These are phyloP conservation scores for Tetraselmis chui DNA, from an alignment of 139 green algal species.

Conservation along the genomic window DNA sequence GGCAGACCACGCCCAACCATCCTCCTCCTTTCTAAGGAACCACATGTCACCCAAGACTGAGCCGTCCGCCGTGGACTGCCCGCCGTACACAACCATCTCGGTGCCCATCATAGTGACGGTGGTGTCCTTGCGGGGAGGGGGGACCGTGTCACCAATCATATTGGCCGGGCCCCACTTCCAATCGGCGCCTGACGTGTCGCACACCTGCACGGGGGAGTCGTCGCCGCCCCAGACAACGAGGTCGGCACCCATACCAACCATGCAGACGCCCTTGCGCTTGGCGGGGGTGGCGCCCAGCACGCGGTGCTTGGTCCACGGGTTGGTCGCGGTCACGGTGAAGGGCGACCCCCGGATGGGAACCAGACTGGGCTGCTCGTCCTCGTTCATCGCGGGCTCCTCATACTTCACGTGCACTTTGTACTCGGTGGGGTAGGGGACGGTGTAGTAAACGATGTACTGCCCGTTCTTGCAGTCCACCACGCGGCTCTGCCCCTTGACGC, in stretches of 20 bases:
- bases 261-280: slow-evolving; percentile 46
- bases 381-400: slow-evolving; percentile 49
- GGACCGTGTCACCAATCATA: slow-evolving; percentile 25
- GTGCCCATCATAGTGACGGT: slow-evolving; percentile 22
- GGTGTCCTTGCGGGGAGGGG: slow-evolving; percentile 38
- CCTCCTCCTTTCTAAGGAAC: slow-evolving; percentile 41
- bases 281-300: slow-evolving; percentile 49
- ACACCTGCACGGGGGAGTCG: slow-evolving; percentile 51
- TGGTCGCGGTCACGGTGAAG: slow-evolving; percentile 51
- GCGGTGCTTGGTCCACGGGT: slow-evolving; percentile 61
- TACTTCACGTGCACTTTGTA: slow-evolving; percentile 63
- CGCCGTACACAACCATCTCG: slow-evolving; percentile 60
- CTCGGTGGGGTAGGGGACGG: slow-evolving; percentile 34
- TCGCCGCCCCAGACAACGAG: slow-evolving; percentile 67
- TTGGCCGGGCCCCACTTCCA: slow-evolving; percentile 43
- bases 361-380: no score
- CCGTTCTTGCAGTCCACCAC: slow-evolving; percentile 64
- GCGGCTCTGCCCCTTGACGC: slow-evolving; percentile 37
- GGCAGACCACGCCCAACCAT: slow-evolving; percentile 41
- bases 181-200: slow-evolving; percentile 36
- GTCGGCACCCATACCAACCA: slow-evolving; percentile 37
- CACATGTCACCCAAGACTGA: slow-evolving; percentile 53
- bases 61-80: slow-evolving; percentile 36
- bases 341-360: slow-evolving; percentile 61
- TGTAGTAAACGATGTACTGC: slow-evolving; percentile 58